These are phyloP conservation scores for Colletotrichum musae DNA, from an alignment of 2,329 filamentous ascomycete species.

Conservation along the genomic window DNA sequence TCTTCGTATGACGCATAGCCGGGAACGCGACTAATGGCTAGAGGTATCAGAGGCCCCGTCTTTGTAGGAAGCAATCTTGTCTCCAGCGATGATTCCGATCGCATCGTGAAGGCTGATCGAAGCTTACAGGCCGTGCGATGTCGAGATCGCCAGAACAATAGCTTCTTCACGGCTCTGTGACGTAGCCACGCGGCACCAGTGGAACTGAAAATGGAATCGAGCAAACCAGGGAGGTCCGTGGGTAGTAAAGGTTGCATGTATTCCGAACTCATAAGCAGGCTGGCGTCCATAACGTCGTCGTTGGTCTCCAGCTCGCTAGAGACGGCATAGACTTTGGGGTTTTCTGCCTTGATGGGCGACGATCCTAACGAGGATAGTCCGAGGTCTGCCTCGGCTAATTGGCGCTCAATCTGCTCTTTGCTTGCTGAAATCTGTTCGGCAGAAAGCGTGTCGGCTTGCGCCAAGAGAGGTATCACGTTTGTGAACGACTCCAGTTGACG, in stretches of 20 bases:
- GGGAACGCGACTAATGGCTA: neutral
- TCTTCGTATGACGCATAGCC: constrained; percentile 50
- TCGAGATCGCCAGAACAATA: constrained; percentile 75
- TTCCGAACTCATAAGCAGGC: constrained; percentile 91
- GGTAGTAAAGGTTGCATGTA: constrained; percentile 85
- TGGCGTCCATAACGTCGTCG: constrained; percentile 90
- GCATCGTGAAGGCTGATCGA: constrained; percentile 45
- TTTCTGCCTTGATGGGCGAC: constrained; percentile 45
- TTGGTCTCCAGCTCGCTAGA: constrained; percentile 82
- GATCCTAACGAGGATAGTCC: constrained; percentile 77
- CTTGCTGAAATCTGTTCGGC: constrained; percentile 68
- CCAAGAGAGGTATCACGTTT: constrained; percentile 88
- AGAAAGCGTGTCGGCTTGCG: constrained; percentile 80
- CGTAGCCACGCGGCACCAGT: constrained; percentile 86
- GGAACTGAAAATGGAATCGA: constrained; percentile 82
- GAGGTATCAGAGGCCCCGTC: constrained; percentile 45
- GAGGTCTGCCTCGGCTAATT: constrained; percentile 71
- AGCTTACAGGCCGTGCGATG: constrained; percentile 40
- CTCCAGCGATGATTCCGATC: constrained; percentile 56
- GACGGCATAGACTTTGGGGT: constrained; percentile 76
- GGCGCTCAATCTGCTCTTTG: constrained; percentile 72
- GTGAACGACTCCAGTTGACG: constrained; percentile 79
- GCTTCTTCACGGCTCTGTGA: constrained; percentile 86
- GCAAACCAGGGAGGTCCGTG: constrained; percentile 80
- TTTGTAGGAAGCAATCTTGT: constrained; percentile 45